A percentile compares a stretch with the other conserved stretches of the same genome.
These are phyloP conservation scores for Cucurbita maxima DNA, from an alignment of 306 rosid genomes.

Conservation along the genomic window DNA sequence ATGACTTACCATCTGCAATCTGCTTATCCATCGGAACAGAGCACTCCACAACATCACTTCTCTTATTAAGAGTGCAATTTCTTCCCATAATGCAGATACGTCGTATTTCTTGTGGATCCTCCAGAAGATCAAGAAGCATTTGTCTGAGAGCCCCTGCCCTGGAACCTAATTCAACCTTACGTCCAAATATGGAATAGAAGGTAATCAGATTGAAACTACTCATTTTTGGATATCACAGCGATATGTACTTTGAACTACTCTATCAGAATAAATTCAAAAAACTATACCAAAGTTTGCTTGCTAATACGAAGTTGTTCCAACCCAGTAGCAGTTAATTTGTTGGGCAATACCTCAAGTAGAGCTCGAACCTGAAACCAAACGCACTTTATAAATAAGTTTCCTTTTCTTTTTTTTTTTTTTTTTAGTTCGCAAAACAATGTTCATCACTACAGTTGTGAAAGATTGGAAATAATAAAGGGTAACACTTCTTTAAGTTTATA, in stretches of 20 bases:
- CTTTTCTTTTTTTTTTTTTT: background rate
- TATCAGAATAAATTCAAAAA: background rate
- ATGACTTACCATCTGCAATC: slow-evolving; percentile 63
- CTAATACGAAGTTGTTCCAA: slow-evolving; percentile 94
- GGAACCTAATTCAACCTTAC: slow-evolving; percentile 90
- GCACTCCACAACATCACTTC: slow-evolving; percentile 45
- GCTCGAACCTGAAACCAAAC: slow-evolving; percentile 54
- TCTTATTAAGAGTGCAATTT: slow-evolving; percentile 55
- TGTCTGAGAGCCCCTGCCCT: slow-evolving; percentile 94
- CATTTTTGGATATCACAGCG: background rate
- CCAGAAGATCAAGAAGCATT: slow-evolving; percentile 89
- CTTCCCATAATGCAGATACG: slow-evolving; percentile 86
- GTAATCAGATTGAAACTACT: background rate
- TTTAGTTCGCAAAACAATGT: background rate
- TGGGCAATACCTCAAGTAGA: slow-evolving; percentile 76
- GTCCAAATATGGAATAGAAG: background rate
- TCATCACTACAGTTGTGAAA: background rate
- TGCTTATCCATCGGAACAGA: slow-evolving; percentile 67
- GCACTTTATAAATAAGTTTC: background rate
- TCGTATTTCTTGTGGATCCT: slow-evolving; percentile 79
- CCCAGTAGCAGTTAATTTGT: slow-evolving; percentile 66
- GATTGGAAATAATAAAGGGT: background rate
- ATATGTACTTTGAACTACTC: background rate
- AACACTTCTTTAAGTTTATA: background rate
- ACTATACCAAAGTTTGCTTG: slow-evolving; percentile 86